Evolutionary conservation across 2,329 filamentous ascomycete species (phyloP), one percentile per base, ranked within the genome.

Genomic region (Aspergillus intermedius): DNA sequence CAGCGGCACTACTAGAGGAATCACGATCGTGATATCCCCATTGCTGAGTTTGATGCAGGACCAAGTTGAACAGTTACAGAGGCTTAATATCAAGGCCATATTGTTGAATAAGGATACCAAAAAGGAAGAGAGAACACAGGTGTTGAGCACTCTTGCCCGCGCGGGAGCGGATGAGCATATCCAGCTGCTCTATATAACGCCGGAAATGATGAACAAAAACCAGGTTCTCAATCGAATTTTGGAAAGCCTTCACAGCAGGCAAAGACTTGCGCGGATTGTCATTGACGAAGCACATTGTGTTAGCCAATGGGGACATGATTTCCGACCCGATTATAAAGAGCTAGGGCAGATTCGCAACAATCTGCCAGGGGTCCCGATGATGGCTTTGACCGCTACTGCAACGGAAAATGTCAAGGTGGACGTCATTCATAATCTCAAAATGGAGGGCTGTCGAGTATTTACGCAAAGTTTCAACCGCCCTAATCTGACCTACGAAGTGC

Each of bases 261-360:
- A 78, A 3, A 87, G 85, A 59, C 81, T 98, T 46, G 91, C 94
- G 13, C 83, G 93, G 22, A 82, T 98, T 44, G 93, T 98, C 46
- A 95, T 98, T 54, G 93, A 98, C 58, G 94, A 98, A 71, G 93
- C 93, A n/a, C 93, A 98, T 67, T 98, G 93, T 67, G 91, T 98
- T 22, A 97, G 93, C 67, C 91, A 98, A 74, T 98, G 93, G 93
- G 93, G 93, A 1, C 93, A 98, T 59, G 93, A 98, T 67, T 98
- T 98, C 65, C 83, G 94, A 42, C 91, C 91, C 0, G 91, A 97
- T 65, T 98, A 98, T 74, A 95, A 95, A 68, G 80, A 81, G 25
- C 75, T 98, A 3, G 89, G 91, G 23, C 78, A 83, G 50, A 74
- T 96, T 40, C 81, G 91, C 44, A 67, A 74, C 37, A 81, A 79